Percentiles rank a stretch among this genome's conserved stretches.
Evolutionary conservation across 2,329 filamentous ascomycete genomes (phyloP).

Genomic region (Myriosclerotinia curreyana): DNA sequence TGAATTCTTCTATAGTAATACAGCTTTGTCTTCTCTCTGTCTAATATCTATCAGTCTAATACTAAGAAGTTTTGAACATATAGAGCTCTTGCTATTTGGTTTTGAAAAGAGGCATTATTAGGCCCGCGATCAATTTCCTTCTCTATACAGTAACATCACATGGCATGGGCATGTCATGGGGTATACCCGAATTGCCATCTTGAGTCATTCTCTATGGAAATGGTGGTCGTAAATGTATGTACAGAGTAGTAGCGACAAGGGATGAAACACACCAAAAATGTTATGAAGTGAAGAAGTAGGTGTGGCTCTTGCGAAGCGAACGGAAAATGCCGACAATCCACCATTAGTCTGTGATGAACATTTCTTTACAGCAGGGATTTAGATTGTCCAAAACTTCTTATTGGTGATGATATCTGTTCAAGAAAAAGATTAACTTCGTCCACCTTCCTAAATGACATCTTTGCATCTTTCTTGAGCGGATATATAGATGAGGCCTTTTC

Average conservation of each 20-base stretch:
- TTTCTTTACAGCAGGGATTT: slow-evolving; percentile 1
- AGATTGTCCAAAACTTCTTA: not conserved
- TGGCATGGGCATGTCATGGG: not conserved
- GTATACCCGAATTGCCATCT: not conserved
- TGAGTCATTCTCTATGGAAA: not conserved
- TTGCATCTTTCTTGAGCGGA: no score
- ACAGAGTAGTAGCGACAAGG: not conserved
- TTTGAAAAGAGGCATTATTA: not conserved
- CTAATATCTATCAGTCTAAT: not conserved
- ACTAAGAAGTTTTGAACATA: not conserved
- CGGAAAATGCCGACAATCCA: no score
- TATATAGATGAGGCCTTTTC: not conserved
- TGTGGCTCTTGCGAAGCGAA: not conserved
- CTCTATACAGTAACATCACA: not conserved
- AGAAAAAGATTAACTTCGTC: not conserved
- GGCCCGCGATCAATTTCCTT: no score
- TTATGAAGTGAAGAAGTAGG: not conserved
- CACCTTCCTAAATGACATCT: slow-evolving; percentile 5
- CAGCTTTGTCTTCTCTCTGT: not conserved
- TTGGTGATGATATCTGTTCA: slow-evolving; percentile 3
- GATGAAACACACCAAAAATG: not conserved
- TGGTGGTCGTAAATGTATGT: not conserved
- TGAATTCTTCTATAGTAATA: rapidly evolving
- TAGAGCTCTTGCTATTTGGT: not conserved
- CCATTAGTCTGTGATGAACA: not conserved